A percentile compares a stretch with the other conserved stretches of the same genome.
These are phyloP conservation scores for Tulasnella sp. DNA, from an alignment of 768 basidiomycete genomes.

Conservation along the genomic window DNA sequence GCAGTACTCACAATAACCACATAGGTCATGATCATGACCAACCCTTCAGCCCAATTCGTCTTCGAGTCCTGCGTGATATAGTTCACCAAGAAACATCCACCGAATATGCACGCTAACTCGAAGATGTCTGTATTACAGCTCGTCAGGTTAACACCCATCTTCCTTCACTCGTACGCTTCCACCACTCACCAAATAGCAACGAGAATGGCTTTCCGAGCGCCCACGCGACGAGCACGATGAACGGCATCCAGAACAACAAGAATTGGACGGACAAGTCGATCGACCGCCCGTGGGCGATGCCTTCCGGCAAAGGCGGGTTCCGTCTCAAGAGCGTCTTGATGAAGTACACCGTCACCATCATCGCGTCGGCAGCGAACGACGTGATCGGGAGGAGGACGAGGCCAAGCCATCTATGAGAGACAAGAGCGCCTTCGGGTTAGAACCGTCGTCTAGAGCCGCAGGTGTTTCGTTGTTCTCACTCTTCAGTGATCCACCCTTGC, in stretches of 20 bases:
- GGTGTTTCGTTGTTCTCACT: slow-evolving; percentile 49
- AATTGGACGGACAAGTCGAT: slow-evolving; percentile 83
- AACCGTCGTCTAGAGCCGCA: too few species aligned
- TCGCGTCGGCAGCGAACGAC: slow-evolving; percentile 73
- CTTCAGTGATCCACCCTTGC: slow-evolving; percentile 51
- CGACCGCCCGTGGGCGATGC: slow-evolving; percentile 67
- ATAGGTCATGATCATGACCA: slow-evolving; percentile 68
- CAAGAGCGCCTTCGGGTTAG: too few species aligned
- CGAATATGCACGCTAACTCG: slow-evolving; percentile 55
- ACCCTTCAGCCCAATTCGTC: slow-evolving; percentile 79
- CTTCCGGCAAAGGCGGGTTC: slow-evolving; percentile 52
- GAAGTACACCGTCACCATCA: slow-evolving; percentile 63
- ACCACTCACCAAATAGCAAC: slow-evolving; percentile 66
- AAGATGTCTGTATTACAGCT: slow-evolving; percentile 25
- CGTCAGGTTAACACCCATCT: not conserved
- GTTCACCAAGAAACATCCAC: slow-evolving; percentile 75
- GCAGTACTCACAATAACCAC: slow-evolving; percentile 58
- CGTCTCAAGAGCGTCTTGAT: slow-evolving; percentile 48
- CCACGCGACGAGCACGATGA: slow-evolving; percentile 71
- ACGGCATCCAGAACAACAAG: slow-evolving; percentile 76
- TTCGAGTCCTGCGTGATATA: slow-evolving; percentile 78
- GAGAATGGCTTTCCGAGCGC: slow-evolving; percentile 62
- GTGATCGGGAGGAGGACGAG: slow-evolving; percentile 71
- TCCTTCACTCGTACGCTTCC: not conserved
- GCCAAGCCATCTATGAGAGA: slow-evolving; percentile 64